Evolutionary conservation across 2,329 filamentous ascomycete genomes (phyloP).

Genomic region (Purpureocillium lavendulum): DNA sequence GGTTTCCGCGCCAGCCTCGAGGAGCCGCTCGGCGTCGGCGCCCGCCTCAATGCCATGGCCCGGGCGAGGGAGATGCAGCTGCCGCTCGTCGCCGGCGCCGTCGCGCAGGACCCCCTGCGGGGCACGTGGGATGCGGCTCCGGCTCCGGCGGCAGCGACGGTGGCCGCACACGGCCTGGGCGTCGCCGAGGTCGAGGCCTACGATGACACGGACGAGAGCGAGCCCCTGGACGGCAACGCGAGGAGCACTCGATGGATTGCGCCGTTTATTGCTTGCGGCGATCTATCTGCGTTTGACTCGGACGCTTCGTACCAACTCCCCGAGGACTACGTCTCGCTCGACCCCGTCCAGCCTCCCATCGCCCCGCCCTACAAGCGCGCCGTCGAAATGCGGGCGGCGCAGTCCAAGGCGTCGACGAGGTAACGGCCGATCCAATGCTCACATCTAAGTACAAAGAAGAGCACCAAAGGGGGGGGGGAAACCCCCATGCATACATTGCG

Average conservation of each 20-base stretch:
- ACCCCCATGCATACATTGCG: no score
- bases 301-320: slow-evolving; percentile 91
- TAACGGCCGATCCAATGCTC: background rate
- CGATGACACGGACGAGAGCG: slow-evolving; percentile 26
- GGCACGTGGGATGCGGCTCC: slow-evolving; percentile 33
- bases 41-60: slow-evolving; percentile 42
- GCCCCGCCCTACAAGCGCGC: slow-evolving; percentile 92
- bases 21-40: slow-evolving; percentile 61
- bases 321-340: slow-evolving; percentile 75
- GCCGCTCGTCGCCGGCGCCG: slow-evolving; percentile 30
- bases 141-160: background rate
- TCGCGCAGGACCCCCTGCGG: slow-evolving; percentile 36
- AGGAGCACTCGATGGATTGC: slow-evolving; percentile 69
- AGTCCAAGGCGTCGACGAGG: slow-evolving; percentile 15
- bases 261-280: slow-evolving; percentile 93
- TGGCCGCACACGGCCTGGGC: slow-evolving; percentile 18
- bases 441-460: background rate
- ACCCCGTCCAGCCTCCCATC: slow-evolving; percentile 90
- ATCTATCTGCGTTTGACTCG: slow-evolving; percentile 88
- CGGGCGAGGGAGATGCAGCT: slow-evolving; percentile 29
- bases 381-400: slow-evolving; percentile 56
- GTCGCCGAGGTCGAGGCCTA: slow-evolving; percentile 43
- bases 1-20: slow-evolving; percentile 71
- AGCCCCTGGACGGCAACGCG: slow-evolving; percentile 13
- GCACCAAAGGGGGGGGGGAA: background rate